Percentiles rank a stretch among this genome's conserved stretches.
These are phyloP conservation scores for Saksenaea oblongispora DNA, from an alignment of 371 early-diverging fungal species.

Conservation along the genomic window DNA sequence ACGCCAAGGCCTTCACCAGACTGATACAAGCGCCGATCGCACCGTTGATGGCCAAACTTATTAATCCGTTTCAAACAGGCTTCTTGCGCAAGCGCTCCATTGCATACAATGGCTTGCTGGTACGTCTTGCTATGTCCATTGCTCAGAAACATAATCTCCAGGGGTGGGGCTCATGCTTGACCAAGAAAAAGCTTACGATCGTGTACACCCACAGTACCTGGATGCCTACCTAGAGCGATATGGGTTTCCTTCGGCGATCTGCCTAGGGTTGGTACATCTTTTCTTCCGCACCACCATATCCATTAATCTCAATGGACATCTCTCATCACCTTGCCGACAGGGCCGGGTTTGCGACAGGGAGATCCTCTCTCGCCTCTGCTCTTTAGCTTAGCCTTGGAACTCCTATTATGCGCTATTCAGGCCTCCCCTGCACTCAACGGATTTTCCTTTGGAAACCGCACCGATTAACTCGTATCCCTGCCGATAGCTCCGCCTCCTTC, in stretches of 20 bases:
- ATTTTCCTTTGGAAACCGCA: not conserved
- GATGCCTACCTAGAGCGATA: not conserved
- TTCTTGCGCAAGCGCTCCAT: too few relatives aligned
- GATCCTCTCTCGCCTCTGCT: constrained; percentile 29
- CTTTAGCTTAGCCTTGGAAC: constrained; percentile 35
- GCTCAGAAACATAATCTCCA: too few relatives aligned
- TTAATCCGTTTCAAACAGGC: too few relatives aligned
- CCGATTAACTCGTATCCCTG: not conserved
- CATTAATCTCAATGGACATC: constrained; percentile 23
- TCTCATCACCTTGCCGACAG: constrained; percentile 13
- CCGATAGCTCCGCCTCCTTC: not conserved
- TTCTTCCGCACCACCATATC: constrained; percentile 22
- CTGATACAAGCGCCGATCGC: too few relatives aligned
- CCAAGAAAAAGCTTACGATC: too few relatives aligned
- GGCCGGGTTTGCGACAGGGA: constrained; percentile 25
- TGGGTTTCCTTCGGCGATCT: constrained; percentile 9
- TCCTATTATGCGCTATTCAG: constrained; percentile 20
- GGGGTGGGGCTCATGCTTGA: too few relatives aligned
- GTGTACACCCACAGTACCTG: constrained; percentile 21
- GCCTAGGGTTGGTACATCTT: not conserved
- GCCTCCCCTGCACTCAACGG: not conserved
- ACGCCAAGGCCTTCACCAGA: too few relatives aligned
- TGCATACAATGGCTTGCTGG: too few relatives aligned
- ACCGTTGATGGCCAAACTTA: too few relatives aligned
- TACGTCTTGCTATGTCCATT: too few relatives aligned